Evolutionary conservation across 2,329 filamentous ascomycete species (phyloP), one percentile per base, ranked within the genome.

Genomic region (Stachybotrys chartarum): DNA sequence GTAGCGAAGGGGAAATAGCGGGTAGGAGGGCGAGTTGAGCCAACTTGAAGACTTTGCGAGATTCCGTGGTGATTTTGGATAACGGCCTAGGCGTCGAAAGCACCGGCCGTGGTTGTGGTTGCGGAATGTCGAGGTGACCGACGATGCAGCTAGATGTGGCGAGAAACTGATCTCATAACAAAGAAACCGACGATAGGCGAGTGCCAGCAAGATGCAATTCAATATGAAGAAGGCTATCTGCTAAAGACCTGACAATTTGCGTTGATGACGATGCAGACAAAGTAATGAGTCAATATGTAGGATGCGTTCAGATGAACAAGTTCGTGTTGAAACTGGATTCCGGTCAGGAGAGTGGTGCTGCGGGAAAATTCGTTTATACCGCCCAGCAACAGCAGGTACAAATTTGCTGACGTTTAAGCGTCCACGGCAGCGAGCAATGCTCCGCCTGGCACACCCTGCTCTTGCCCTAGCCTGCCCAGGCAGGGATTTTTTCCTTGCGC

Each of bases 1-100:
- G 87, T 79, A 96, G 90, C 84, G 91, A 92, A 69, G 87, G 80
- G 78, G 87, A 87, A 74, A 85, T 87, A 74, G 88, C 83, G 77
- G 58, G 82, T 77, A 75, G 81, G 74, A 76, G 81, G 79, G 81
- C 83, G 84, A 85, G 79, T 82, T 88, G 88, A 90, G 90, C 91
- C 91, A 95, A 95, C 85, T 95, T 95, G 91, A 84, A 88, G 84
- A 83, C 84, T 75, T 81, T 65, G 56, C 56, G 63, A 24, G n/a
- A 47, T 42, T 10, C 35, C 14, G 8, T 14, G 35, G 14, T 10
- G 14, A 14, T 42, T 42, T 42, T 42, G 35, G 14, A 42, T 10
- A 42, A 42, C 10, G 35, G 35, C 35, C 35, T 42, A 14, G 35
- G 35, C 35, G 8, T 42, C 10, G 8, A 10, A 14, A 14, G 35